Evolutionary conservation across 2,329 filamentous ascomycete species (phyloP).

Genomic region (Aspergillus cejpii): DNA sequence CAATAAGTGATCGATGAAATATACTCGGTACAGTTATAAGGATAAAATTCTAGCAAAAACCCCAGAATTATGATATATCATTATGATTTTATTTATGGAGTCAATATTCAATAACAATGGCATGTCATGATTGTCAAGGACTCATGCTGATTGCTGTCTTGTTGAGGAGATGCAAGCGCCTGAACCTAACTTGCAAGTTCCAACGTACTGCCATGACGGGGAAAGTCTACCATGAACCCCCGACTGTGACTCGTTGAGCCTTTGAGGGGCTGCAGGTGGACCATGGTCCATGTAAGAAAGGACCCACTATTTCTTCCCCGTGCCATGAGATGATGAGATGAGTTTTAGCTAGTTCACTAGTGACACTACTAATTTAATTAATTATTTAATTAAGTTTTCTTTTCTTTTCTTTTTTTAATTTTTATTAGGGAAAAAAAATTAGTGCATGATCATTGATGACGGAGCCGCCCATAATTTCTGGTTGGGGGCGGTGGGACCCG

Average conservation of each 20-base stretch:
- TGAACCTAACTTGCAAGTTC: too few relatives aligned
- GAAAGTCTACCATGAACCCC: constrained; percentile 24
- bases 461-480: constrained; percentile 17
- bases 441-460: constrained; percentile 13
- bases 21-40: too few relatives aligned
- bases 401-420: constrained; percentile 10
- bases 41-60: too few relatives aligned
- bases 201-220: constrained; percentile 14
- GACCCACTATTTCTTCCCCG: constrained; percentile 21
- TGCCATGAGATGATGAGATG: too few relatives aligned
- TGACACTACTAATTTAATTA: too few relatives aligned
- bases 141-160: too few relatives aligned
- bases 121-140: too few relatives aligned
- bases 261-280: constrained; percentile 23
- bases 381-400: background rate
- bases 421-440: constrained; percentile 7
- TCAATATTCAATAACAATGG: too few relatives aligned
- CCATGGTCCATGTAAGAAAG: constrained; percentile 20
- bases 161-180: constrained; percentile 22
- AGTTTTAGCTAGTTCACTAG: background rate
- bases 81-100: too few relatives aligned
- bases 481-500: constrained; percentile 13
- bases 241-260: constrained; percentile 25
- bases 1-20: too few relatives aligned
- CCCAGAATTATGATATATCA: too few relatives aligned